Evolutionary conservation across 148 eudicot species (phyloP).

Genomic region (Fallopia convolvulus): DNA sequence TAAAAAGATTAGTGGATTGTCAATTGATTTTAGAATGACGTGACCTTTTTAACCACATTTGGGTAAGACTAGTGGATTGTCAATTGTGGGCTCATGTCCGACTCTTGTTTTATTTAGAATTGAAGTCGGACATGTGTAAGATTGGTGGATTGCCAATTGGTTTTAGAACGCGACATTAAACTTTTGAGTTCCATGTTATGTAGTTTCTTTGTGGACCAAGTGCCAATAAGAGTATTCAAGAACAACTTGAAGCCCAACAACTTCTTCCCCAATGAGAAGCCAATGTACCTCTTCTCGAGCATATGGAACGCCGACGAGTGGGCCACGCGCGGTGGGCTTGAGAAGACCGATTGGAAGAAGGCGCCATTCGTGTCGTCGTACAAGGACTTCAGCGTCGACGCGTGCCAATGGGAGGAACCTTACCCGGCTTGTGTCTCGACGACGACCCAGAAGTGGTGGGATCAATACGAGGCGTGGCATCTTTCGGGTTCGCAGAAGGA

Average conservation of each 20-base stretch:
- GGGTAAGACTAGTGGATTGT: neutral
- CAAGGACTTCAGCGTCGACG: constrained; percentile 76
- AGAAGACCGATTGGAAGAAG: constrained; percentile 83
- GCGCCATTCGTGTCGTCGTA: constrained; percentile 90
- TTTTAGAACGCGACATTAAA: too few species aligned
- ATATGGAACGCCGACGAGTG: constrained; percentile 96
- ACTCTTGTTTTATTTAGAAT: too few species aligned
- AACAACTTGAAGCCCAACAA: constrained; percentile 67
- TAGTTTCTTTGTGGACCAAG: constrained; percentile 79
- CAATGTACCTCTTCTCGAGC: constrained; percentile 96
- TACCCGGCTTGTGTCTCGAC: constrained; percentile 79
- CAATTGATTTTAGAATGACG: too few species aligned
- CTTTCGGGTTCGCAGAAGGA: constrained; percentile 49
- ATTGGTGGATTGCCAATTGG: too few species aligned
- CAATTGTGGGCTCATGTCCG: too few species aligned
- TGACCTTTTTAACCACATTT: too few species aligned
- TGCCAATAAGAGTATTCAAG: constrained; percentile 76
- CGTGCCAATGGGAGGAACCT: constrained; percentile 93
- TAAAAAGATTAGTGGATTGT: too few species aligned
- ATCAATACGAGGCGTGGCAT: constrained; percentile 77
- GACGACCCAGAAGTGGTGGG: constrained; percentile 92
- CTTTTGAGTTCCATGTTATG: neutral
- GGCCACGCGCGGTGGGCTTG: constrained; percentile 91
- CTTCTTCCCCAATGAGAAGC: constrained; percentile 84
- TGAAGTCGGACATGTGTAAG: too few species aligned